A percentile compares a stretch with the other conserved stretches of the same genome.
phyloP scores from a whole-genome alignment of 2,329 filamentous ascomycete species.

The Paracorniculantispora psalliotae region DNA sequence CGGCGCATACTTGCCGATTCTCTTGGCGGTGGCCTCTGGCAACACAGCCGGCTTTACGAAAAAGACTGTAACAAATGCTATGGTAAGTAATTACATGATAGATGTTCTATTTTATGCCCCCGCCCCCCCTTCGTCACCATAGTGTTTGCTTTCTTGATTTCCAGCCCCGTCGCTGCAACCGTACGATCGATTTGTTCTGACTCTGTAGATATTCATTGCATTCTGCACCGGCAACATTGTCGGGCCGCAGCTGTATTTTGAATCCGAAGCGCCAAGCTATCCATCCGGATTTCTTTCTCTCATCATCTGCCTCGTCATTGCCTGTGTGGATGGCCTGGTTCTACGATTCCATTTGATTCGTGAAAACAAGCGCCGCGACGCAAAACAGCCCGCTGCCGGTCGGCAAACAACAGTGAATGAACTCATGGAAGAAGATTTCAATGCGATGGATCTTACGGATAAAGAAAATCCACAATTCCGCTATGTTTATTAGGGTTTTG shows the following conservation, averaged over 20 bases:
- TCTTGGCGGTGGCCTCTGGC: constrained; percentile 49
- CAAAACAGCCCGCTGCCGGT: background rate
- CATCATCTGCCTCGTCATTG: constrained; percentile 52
- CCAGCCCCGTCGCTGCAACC: no score
- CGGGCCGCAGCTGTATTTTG: constrained; percentile 56
- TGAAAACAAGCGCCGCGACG: constrained; percentile 51
- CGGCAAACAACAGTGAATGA: background rate
- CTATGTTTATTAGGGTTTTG: constrained; percentile 32
- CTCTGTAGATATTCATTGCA: constrained; percentile 43
- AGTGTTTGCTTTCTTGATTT: no score
- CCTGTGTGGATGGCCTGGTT: constrained; percentile 37
- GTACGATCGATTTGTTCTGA: no score
- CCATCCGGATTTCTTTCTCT: constrained; percentile 58
- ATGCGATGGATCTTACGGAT: constrained; percentile 43
- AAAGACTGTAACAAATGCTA: constrained; percentile 51
- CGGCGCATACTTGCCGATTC: constrained; percentile 26
- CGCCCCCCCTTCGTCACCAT: no score
- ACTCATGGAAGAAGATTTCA: background rate
- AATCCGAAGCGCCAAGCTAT: constrained; percentile 54
- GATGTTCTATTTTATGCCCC: no score
- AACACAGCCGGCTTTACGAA: constrained; percentile 59
- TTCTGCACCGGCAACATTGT: constrained; percentile 58
- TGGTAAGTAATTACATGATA: constrained; percentile 27
- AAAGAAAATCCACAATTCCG: constrained; percentile 48
- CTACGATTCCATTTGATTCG: constrained; percentile 45